These are phyloP conservation scores for Ocimum tenuiflorum DNA, from an alignment of 257 asterid species.

Conservation along the genomic window DNA sequence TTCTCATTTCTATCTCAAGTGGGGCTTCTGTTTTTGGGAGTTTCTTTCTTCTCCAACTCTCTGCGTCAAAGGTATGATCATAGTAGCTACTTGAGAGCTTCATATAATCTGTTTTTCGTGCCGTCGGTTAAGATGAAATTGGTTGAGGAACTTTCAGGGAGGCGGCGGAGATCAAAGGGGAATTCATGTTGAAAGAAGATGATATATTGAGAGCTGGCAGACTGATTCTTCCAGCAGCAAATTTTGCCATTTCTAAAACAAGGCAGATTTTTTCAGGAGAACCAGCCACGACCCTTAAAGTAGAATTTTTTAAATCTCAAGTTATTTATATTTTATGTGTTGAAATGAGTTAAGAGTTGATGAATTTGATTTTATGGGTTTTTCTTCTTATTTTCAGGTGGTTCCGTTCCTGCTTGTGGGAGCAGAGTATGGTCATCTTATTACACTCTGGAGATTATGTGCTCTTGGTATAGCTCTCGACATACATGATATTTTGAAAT, in stretches of 20 bases:
- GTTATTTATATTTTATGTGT: neutral
- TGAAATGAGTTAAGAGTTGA: neutral
- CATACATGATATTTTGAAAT: neutral
- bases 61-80: slow-evolving; percentile 58
- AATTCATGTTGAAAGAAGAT: slow-evolving; percentile 63
- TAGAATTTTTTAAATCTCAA: slow-evolving; percentile 13
- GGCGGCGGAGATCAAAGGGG: slow-evolving; percentile 25
- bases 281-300: slow-evolving; percentile 84
- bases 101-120: neutral
- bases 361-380: neutral
- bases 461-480: slow-evolving; percentile 52
- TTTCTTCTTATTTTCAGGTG: slow-evolving; percentile 33
- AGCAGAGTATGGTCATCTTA: slow-evolving; percentile 80
- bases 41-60: slow-evolving; percentile 68
- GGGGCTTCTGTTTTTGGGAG: slow-evolving; percentile 62
- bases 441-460: slow-evolving; percentile 71
- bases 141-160: slow-evolving; percentile 34
- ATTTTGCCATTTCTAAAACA: slow-evolving; percentile 51
- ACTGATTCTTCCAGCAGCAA: slow-evolving; percentile 67
- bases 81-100: neutral
- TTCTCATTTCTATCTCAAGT: slow-evolving; percentile 69
- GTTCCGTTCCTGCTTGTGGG: slow-evolving; percentile 70
- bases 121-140: slow-evolving; percentile 1
- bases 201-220: slow-evolving; percentile 59
- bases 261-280: slow-evolving; percentile 82